A percentile compares a stretch with the other conserved stretches of the same genome.
These are phyloP conservation scores for Trapa incisa DNA, from an alignment of 345 rosid species.

Conservation along the genomic window DNA sequence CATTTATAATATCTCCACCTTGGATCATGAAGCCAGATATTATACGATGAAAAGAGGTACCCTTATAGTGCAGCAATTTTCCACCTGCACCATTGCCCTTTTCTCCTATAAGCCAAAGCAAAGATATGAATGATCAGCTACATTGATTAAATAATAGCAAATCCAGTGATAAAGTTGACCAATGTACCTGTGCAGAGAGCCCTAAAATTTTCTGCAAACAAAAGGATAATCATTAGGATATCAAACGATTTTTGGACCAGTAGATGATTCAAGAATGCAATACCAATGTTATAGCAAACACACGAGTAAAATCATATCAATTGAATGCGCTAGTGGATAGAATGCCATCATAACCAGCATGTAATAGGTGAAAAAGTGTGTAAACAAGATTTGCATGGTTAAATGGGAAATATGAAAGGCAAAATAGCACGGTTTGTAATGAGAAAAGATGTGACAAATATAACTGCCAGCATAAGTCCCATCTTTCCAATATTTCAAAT, in stretches of 20 bases:
- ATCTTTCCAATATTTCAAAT: background rate
- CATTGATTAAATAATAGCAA: background rate
- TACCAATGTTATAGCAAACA: too few species aligned
- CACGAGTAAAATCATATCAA: too few species aligned
- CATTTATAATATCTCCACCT: slow-evolving; percentile 72
- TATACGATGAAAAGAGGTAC: slow-evolving; percentile 85
- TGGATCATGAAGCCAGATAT: slow-evolving; percentile 88
- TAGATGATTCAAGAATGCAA: background rate
- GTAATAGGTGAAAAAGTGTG: background rate
- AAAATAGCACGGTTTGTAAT: background rate
- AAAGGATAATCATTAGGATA: slow-evolving; percentile 15
- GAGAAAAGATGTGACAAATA: background rate
- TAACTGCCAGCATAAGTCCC: background rate
- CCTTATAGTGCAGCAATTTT: slow-evolving; percentile 61
- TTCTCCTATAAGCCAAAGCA: slow-evolving; percentile 33
- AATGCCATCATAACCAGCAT: background rate
- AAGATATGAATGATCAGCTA: slow-evolving; percentile 1
- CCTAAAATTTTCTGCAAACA: slow-evolving; percentile 87
- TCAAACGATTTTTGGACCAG: background rate
- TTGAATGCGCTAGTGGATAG: background rate
- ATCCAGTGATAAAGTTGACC: background rate
- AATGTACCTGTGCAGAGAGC: slow-evolving; percentile 86
- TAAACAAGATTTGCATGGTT: background rate
- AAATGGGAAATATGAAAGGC: background rate
- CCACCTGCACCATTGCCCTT: slow-evolving; percentile 50